These are phyloP conservation scores for Rhizoclosmatium globosum DNA, from an alignment of 192 early-diverging fungal species.

Conservation along the genomic window DNA sequence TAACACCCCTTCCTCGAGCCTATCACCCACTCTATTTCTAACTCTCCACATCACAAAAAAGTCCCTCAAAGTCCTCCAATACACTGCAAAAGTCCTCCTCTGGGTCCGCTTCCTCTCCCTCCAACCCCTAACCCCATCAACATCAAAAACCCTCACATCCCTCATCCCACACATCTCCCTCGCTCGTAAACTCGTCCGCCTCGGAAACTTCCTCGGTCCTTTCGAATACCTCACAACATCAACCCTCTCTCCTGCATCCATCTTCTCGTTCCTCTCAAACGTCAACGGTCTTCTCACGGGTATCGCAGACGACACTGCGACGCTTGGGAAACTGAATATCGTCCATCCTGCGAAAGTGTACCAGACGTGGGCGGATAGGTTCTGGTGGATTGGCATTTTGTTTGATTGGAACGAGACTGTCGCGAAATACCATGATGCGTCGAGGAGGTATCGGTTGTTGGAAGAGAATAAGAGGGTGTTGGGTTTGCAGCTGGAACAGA, in stretches of 20 bases:
- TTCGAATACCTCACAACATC: constrained; percentile 55
- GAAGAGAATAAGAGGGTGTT: constrained; percentile 15
- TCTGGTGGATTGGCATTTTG: constrained; percentile 33
- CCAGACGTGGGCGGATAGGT: constrained; percentile 26
- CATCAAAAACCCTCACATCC: constrained; percentile 16
- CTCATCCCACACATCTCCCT: constrained; percentile 77
- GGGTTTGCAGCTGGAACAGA: constrained; percentile 15
- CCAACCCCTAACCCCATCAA: not conserved
- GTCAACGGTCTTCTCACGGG: constrained; percentile 5
- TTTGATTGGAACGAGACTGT: constrained; percentile 19
- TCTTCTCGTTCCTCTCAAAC: constrained; percentile 22
- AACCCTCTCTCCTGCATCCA: not conserved
- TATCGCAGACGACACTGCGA: constrained; percentile 19
- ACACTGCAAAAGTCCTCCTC: constrained; percentile 76
- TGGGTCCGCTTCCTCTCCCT: constrained; percentile 45
- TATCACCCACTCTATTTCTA: not conserved
- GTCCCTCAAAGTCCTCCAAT: constrained; percentile 77
- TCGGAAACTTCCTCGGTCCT: constrained; percentile 75
- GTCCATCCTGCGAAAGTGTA: not conserved
- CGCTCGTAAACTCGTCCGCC: constrained; percentile 78
- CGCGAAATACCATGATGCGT: not conserved
- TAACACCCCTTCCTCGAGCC: not conserved
- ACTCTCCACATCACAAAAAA: not conserved
- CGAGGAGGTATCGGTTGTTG: not conserved
- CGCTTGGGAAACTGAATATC: constrained; percentile 14